Evolutionary conservation across 352 stramenopile species (phyloP).

Genomic region (Pythium scleroteichum): DNA sequence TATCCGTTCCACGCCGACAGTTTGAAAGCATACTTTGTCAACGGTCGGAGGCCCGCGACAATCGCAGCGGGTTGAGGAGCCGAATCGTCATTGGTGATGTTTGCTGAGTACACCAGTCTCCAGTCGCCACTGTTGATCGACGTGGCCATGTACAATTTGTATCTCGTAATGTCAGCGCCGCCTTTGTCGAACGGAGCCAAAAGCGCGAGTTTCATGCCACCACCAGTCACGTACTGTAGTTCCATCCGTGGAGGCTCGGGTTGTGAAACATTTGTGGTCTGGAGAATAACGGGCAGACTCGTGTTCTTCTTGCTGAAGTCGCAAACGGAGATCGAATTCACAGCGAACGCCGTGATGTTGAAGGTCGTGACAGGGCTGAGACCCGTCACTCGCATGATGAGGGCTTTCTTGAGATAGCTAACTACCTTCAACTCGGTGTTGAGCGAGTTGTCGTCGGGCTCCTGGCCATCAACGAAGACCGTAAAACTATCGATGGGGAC

Average conservation of each 20-base stretch:
- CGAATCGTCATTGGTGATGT: not conserved
- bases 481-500: constrained; percentile 46
- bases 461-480: constrained; percentile 37
- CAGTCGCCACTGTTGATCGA: constrained; percentile 27
- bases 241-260: constrained; percentile 34
- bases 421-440: not conserved
- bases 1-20: constrained; percentile 44
- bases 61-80: constrained; percentile 27
- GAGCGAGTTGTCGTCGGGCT: constrained; percentile 17
- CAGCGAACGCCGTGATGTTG: constrained; percentile 32
- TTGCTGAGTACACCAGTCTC: constrained; percentile 33
- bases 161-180: constrained; percentile 37
- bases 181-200: constrained; percentile 52
- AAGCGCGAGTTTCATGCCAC: constrained; percentile 47
- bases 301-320: constrained; percentile 34
- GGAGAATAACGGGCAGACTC: constrained; percentile 27
- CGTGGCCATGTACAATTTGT: constrained; percentile 44
- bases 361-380: constrained; percentile 36
- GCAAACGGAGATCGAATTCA: constrained; percentile 52
- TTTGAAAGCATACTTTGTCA: constrained; percentile 41
- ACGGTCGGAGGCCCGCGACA: constrained; percentile 33
- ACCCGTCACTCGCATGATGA: constrained; percentile 31
- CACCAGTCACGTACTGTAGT: constrained; percentile 36
- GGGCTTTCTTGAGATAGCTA: constrained; percentile 25
- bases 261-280: constrained; percentile 29